These are phyloP conservation scores for Blastobotrys robertii DNA, from an alignment of 805 yeast genomes.

Conservation along the genomic window DNA sequence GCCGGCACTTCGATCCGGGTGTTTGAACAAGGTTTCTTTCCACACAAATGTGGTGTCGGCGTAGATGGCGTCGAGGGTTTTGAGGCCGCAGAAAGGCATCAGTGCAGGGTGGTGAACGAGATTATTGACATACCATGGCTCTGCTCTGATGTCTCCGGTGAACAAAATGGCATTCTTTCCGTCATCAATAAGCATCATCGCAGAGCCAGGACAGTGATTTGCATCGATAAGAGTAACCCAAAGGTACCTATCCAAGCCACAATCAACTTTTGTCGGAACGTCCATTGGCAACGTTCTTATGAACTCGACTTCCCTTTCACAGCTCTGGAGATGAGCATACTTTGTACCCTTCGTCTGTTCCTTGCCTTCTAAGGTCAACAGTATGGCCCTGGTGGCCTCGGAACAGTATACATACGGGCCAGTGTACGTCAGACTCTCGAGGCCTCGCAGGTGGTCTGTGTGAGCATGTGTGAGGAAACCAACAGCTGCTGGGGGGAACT, in stretches of 20 bases:
- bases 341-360: conserved; percentile 2
- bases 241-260: conserved; percentile 13
- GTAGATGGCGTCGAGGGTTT: conserved; percentile 36
- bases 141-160: conserved; percentile 54
- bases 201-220: conserved; percentile 41
- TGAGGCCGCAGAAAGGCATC: conserved; percentile 33
- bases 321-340: conserved; percentile 6
- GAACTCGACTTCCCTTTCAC: conserved; percentile 5
- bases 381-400: conserved; percentile 28
- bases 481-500: conserved; percentile 6
- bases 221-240: conserved; percentile 37
- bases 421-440: conserved; percentile 24
- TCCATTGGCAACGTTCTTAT: neutral
- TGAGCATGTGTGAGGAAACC: conserved; percentile 44
- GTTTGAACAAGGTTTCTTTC: conserved; percentile 22
- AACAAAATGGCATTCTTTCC: conserved; percentile 30
- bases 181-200: neutral
- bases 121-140: conserved; percentile 39
- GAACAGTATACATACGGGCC: conserved; percentile 41
- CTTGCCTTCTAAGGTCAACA: conserved; percentile 6
- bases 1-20: too few relatives aligned
- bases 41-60: conserved; percentile 46
- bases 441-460: conserved; percentile 44
- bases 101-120: conserved; percentile 33
- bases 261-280: neutral